Evolutionary conservation across 176 grass and related monocot genomes (phyloP), one percentile per base, ranked within the genome.

Genomic region (Thalia dealbata): DNA sequence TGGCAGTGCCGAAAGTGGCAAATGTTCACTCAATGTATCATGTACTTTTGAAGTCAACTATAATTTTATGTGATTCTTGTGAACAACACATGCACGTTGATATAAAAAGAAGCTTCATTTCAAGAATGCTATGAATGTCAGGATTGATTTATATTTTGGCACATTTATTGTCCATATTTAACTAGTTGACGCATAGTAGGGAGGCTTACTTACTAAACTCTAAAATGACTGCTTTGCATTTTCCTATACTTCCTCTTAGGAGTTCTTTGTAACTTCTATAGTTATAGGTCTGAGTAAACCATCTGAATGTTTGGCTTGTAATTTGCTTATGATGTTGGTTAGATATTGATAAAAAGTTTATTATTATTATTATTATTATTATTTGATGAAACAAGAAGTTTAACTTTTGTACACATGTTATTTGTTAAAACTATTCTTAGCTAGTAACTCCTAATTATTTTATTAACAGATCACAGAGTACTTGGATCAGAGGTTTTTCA

Each of bases 401-500:
- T 38, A 38, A 2, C 4, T 38, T 38, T 38, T 38, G 32, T 38
- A 38, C 4, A 38, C 4, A 4, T 4, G 4, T 38, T 64, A 2
- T 64, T 27, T 27, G 25, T 64, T 64, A 48, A 62, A 44, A 10
- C 62, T 19, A 45, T 44, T 32, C 69, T 78, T 78, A 56, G 41
- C 65, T 60, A 54, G 19, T 50, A 61, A 26, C n/a, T 74, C 25
- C 18, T 66, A 24, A 63, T 28, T 69, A n/a, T 69, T 78, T 76
- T 71, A 7, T 45, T 29, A 77, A 25, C 82, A 99, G 95, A 99
- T 99, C 64, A 88, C 85, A 61, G 75, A 90, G 64, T 83, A 83
- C 79, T 81, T 99, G 74, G 95, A 99, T 48, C 90, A 86, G 76
- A 93, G 88, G 79, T 99, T 75, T 60, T 99, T 88, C 63, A 99